Base-by-base conservation (phyloP, 2,329 filamentous ascomycete species). In the Colletotrichum tabaci region DNA sequence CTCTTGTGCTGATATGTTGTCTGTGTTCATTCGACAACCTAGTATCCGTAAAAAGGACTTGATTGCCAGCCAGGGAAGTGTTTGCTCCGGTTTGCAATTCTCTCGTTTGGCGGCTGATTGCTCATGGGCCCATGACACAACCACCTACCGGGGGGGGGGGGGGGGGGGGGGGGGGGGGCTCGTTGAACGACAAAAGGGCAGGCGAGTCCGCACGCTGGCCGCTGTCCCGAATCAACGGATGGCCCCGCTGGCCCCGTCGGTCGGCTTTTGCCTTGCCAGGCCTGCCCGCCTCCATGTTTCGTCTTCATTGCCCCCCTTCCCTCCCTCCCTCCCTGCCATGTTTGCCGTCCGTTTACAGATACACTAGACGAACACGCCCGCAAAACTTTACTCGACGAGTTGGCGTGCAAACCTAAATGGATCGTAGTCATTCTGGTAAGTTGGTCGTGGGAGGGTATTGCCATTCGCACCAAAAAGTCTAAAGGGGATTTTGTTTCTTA, bases 201-300 rank as follows among this genome's bases (percentile, higher is more conserved):
- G 60, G 30, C n/a, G n/a, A 61, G 9, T 38, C 60, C 46, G 60
- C 16, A 23, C 10, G 15, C 52, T 42, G n/a, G 23, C 49, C 46
- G 18, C 30, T 16, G 30, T 21, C 18, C 15, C 40, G 21, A 35
- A 15, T 63, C 38, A 62, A 58, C 21, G 57, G n/a, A 46, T 61
- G 50, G 49, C 66, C 58, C 52, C 38, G 44, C 21, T 26, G 49
- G 53, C 58, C 58, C 69, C 65, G 61, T 64, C 53, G 47, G 69
- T 69, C 69, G 65, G 58, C 69, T 21, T 58, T 42, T 3, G n/a
- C 21, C 49, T 46, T 18, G 38, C 23, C 61, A 13, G 60, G 47
- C 47, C 23, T 47, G 42, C 50, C 16, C 46, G 55, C 52, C 69
- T 72, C 60, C 69, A 69, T 56, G 69, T 69, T 72, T 64, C 66